phyloP scores from a whole-genome alignment of 139 green algal genomes.

The Marvania coccoides region DNA sequence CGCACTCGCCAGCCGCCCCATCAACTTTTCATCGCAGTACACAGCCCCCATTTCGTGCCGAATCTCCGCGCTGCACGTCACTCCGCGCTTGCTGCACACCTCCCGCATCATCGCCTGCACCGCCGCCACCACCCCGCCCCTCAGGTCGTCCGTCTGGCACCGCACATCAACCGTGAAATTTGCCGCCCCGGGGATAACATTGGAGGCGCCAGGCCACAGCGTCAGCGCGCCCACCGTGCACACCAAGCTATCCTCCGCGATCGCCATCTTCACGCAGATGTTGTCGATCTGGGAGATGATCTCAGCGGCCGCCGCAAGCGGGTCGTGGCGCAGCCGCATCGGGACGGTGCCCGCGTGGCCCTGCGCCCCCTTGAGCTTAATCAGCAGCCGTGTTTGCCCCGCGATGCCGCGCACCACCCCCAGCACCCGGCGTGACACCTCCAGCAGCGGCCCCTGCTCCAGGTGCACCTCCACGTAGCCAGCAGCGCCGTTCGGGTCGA shows the following conservation, averaged over 20 bases:
- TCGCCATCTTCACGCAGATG: slow-evolving; percentile 24
- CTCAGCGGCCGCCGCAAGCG: slow-evolving; percentile 62
- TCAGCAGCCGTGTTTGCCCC: slow-evolving; percentile 65
- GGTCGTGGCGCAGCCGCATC: slow-evolving; percentile 70
- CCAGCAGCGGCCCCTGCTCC: slow-evolving; percentile 86
- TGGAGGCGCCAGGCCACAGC: slow-evolving; percentile 71
- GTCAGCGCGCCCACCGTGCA: slow-evolving; percentile 81
- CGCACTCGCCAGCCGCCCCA: neutral
- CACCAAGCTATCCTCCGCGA: slow-evolving; percentile 48
- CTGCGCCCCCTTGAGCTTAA: slow-evolving; percentile 56
- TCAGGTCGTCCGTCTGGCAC: slow-evolving; percentile 1
- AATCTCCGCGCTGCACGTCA: neutral
- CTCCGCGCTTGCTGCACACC: neutral
- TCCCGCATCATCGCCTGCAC: neutral
- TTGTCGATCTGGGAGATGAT: slow-evolving; percentile 58
- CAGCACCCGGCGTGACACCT: slow-evolving; percentile 46
- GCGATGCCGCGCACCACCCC: slow-evolving; percentile 79
- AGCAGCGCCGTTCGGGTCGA: neutral
- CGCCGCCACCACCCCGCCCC: neutral
- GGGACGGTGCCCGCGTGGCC: slow-evolving; percentile 88
- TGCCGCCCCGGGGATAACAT: slow-evolving; percentile 72
- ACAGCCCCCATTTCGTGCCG: neutral
- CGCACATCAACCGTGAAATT: slow-evolving; percentile 31
- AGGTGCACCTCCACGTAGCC: slow-evolving; percentile 92
- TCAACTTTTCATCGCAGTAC: neutral